Evolutionary conservation across 208 protist species (phyloP), one percentile per base, ranked within the genome.

Genomic region (Leishmania aethiopica): DNA sequence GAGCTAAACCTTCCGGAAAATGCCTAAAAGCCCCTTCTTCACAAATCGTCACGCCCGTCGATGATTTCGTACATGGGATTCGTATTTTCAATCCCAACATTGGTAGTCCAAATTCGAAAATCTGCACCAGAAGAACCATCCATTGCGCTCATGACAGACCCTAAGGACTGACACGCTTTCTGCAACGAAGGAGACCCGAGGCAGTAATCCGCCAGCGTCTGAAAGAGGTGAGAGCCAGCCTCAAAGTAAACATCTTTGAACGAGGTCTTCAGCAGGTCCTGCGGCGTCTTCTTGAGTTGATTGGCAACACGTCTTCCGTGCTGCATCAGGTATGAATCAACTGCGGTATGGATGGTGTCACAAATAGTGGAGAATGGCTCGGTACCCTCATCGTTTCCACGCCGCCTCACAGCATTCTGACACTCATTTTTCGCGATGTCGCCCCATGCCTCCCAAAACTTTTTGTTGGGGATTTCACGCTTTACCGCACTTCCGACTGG

Each of bases 31-130:
- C 37, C 15, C 80, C 13, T 32, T 28, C 75, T 47, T 86, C 86
- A 97, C 73, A 97, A 84, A 77, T 97, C 94, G 40, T 87, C 88
- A 47, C 80, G 83, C 1, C 80, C 72, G 42, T 96, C 87, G 53
- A 97, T 84, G 32, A 97, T 90, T 42, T 97, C 95, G 79, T 96
- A 97, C 92, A 97, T 96, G 15, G 94, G 95, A 72, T 98, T 98
- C 0, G 94, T 96, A 81, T 98, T 98, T 81, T 98, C 95, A 83
- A 97, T 96, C 17, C 94, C 95, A 11, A 97, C 94, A 75, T 97
- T 97, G 1, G 94, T 98, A 51, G 94, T 87, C 91, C 92, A 97
- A 40, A 84, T 82, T 35, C 84, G 87, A 75, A 96, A 94, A 77
- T 95, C 88, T 2, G 70, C 85, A 6, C 89, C 84, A 57, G 57